These are phyloP conservation scores for Phytophthora sp. DNA, from an alignment of 352 stramenopile genomes.

Conservation along the genomic window DNA sequence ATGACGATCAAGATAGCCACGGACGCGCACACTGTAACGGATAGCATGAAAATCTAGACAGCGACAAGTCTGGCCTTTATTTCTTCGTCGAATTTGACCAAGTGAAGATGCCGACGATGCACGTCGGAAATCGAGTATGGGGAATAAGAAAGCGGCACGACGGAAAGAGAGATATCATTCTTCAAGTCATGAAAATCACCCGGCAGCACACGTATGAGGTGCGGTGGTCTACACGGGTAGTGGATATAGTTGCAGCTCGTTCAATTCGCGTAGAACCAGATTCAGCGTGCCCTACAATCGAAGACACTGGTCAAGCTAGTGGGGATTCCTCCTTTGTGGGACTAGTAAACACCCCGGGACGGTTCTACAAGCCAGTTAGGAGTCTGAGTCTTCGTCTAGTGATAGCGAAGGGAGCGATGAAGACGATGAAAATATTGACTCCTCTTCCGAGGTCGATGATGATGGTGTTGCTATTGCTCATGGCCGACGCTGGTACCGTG, in stretches of 20 bases:
- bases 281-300: neutral
- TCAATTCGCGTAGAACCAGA: neutral
- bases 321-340: neutral
- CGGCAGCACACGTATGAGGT: neutral
- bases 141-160: neutral
- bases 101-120: neutral
- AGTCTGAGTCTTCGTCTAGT: neutral
- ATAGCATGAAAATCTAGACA: neutral
- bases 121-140: neutral
- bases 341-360: neutral
- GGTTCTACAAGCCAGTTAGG: neutral
- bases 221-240: neutral
- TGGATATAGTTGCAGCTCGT: neutral
- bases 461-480: neutral
- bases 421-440: neutral
- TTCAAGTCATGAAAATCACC: neutral
- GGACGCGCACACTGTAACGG: neutral
- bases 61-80: neutral
- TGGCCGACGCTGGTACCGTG: neutral
- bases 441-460: neutral
- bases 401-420: neutral
- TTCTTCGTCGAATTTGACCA: neutral
- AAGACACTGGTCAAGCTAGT: neutral
- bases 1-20: neutral
- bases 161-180: neutral